Base-by-base conservation (phyloP, 306 rosid genomes). In the Clitoria ternatea region DNA sequence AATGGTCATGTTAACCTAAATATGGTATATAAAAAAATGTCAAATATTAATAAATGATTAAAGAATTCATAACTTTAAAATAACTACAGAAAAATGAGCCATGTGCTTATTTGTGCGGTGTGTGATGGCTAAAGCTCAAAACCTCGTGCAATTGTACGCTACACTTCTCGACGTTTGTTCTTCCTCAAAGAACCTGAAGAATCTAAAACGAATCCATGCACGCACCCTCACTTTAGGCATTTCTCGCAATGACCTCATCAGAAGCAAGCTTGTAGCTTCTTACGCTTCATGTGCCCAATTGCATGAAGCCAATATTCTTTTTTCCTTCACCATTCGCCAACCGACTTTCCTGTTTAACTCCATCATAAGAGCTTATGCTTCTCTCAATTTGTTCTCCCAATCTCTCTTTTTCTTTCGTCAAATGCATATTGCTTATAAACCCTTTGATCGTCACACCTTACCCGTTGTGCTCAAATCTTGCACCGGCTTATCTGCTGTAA, bases 341-440 rank as follows among this genome's bases (percentile, higher is more conserved):
- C 84, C 91, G 55, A 84, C 90, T 40, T 90, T 84, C 48, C 88
- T 90, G 26, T 90, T 79, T 57, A 90, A 90, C 78, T 68, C 88
- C 20, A 83, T 88, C 35, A 84, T 90, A 54, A 80, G 90, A 77
- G 89, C 91, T 9, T 43, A 82, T 62, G 56, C 85, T 2, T 87
- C 84, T 70, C 84, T 80, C 36, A 42, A 74, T 20, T 18, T 78
- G 0, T 90, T 90, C 77, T 44, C 81, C 9, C 73, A 73, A 4
- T 85, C 96, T 19, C 84, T 90, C 42, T 79, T 70, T 14, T 40
- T 90, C 14, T 90, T 88, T 60, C 83, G 62, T 32, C 72, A 11
- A 17, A 85, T 87, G 89, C 29, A 75, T 2, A 29, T 75, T 49
- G 33, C 74, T 2, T 3, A 10, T 20, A 88, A 86, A 15, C 65